Conservation (phyloP, 345 rosid species). For the Brassica nigra region DNA sequence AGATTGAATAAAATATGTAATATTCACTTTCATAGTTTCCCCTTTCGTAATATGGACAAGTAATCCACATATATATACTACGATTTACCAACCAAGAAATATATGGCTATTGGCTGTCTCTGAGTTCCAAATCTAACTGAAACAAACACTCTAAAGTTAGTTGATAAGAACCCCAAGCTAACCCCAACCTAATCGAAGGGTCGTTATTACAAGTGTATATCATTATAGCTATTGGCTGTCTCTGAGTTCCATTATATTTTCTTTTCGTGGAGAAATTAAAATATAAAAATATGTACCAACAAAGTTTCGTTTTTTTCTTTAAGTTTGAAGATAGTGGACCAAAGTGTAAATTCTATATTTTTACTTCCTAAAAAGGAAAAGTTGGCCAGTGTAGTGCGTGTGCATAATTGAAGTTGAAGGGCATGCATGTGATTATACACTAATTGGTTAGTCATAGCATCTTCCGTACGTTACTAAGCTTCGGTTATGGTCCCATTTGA, state of each 20-base stretch:
- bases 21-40: background rate
- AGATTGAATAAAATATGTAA: conserved; percentile 18
- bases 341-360: conserved; percentile 14
- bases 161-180: conserved; percentile 4
- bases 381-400: conserved; percentile 13
- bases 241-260: conserved; percentile 16
- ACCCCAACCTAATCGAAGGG: conserved; percentile 21
- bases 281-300: conserved; percentile 12
- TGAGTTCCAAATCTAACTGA: conserved; percentile 15
- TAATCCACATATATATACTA: conserved; percentile 17
- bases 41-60: background rate
- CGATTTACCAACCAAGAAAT: conserved; percentile 1
- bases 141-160: conserved; percentile 18
- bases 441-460: conserved; percentile 44
- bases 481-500: conserved; percentile 25
- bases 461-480: conserved; percentile 41
- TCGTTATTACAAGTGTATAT: conserved; percentile 15
- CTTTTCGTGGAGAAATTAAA: background rate
- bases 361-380: conserved; percentile 14
- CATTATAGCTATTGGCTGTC: conserved; percentile 33
- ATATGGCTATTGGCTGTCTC: background rate
- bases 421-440: conserved; percentile 40
- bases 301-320: background rate
- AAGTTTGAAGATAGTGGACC: conserved; percentile 19
- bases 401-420: conserved; percentile 25